Percentiles rank a stretch among this genome's conserved stretches.
Evolutionary conservation across 192 early-diverging fungal genomes (phyloP).

Genomic region (Podila minutissima): DNA sequence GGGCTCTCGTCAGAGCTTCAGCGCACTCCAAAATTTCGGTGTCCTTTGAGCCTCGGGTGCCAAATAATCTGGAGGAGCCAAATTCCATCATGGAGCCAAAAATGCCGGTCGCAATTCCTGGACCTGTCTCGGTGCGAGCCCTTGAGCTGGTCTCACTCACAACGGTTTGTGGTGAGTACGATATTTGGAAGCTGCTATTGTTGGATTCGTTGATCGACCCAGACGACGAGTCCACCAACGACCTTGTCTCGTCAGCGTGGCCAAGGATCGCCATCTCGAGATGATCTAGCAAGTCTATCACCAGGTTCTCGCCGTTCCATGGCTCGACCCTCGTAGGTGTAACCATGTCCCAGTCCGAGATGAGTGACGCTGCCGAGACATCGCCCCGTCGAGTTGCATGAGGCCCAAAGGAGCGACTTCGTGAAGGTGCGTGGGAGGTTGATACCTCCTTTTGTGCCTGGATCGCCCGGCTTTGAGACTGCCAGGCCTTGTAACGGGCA

Average conservation of each 20-base stretch:
- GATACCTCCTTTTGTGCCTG: background rate
- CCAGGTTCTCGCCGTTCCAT: conserved; percentile 32
- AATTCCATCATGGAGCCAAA: conserved; percentile 34
- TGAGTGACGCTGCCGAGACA: conserved; percentile 19
- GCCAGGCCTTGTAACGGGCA: conserved; percentile 23
- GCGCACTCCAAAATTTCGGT: conserved; percentile 33
- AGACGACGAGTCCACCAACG: background rate
- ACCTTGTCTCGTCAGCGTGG: conserved; percentile 12
- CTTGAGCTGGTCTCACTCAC: background rate
- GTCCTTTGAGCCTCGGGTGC: conserved; percentile 32
- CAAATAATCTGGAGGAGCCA: conserved; percentile 25
- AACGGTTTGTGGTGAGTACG: background rate
- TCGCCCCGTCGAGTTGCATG: conserved; percentile 5
- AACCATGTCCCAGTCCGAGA: conserved; percentile 44
- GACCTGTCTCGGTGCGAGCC: background rate
- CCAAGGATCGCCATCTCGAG: conserved; percentile 36
- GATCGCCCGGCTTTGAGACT: conserved; percentile 2
- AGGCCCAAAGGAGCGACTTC: conserved; percentile 7
- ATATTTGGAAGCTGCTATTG: background rate
- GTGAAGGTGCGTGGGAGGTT: background rate
- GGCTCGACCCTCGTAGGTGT: conserved; percentile 12
- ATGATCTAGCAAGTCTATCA: conserved; percentile 17
- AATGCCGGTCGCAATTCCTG: conserved; percentile 14
- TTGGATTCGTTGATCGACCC: background rate
- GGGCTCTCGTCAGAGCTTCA: conserved; percentile 33